Base-by-base conservation (phyloP, 306 rosid species). In the Cucumis hystrix region DNA sequence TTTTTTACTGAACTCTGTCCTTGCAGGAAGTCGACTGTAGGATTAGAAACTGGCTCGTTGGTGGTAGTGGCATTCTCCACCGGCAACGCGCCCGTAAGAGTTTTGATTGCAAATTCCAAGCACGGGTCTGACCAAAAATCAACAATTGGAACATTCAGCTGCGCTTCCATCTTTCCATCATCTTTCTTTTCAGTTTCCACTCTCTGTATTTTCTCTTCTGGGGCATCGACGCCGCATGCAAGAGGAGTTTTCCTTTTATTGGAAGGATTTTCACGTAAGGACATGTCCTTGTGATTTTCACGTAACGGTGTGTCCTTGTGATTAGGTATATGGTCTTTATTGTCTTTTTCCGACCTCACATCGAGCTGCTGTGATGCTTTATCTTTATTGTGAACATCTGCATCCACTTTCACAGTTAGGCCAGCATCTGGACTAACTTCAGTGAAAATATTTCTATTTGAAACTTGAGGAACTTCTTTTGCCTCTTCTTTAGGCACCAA, bases 71-170 rank as follows among this genome's bases (percentile, higher is more conserved):
- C 78, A 75, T 80, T 65, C 80, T 63, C 85, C 76, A 79, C 80
- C 13, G 96, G 92, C 64, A 95, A 87, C 72, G 84, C 91, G 47
- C 96, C 93, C 1, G 89, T 86, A 80, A 92, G 90, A 28, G 88
- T 87, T 80, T 79, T 79, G 82, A 87, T 84, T 77, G 90, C 89
- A 20, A 87, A 87, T 52, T 86, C 87, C 21, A 86, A 77, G 67
- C 87, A 80, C 40, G 88, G 86, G 37, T 87, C 90, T 40, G 85
- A 83, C 39, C 78, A 70, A 80, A 68, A 79, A 33, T 82, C 82
- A 39, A 45, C 83, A 68, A 86, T 80, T 40, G 79, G 83, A 83
- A 78, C 51, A 79, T 71, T 28, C 58, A 85, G 49, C 17, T 79
- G 47, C 33, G 78, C 69, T 80, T 80, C 90, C 40, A 77, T 75